Conservation (phyloP, 768 basidiomycete genomes). For the Tricholoma sp. region DNA sequence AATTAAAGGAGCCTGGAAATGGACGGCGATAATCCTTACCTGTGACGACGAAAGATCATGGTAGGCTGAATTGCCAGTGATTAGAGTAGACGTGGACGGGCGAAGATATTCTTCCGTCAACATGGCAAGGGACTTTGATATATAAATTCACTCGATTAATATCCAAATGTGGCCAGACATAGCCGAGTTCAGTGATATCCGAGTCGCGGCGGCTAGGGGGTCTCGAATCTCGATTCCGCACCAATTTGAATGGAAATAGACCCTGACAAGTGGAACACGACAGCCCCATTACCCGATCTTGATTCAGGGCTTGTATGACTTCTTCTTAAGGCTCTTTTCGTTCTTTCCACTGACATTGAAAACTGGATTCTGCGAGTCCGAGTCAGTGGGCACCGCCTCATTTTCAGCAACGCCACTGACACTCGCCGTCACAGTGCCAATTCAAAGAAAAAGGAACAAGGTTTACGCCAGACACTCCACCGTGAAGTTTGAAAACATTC, state of each 20-base stretch:
- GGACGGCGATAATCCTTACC: not conserved
- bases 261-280: not conserved
- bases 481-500: not conserved
- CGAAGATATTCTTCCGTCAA: not conserved
- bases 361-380: too few species aligned
- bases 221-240: too few species aligned
- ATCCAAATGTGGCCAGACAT: not conserved
- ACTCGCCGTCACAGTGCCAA: too few species aligned
- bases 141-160: not conserved
- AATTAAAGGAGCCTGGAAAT: not conserved
- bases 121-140: not conserved
- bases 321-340: not conserved
- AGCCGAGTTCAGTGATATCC: not conserved
- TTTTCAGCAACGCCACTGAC: not conserved
- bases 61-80: not conserved
- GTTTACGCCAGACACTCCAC: not conserved
- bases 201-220: not conserved
- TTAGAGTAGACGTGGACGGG: not conserved
- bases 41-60: not conserved
- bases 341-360: not conserved
- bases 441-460: not conserved
- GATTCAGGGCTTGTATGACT: too few species aligned
- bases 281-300: not conserved
- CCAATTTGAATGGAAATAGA: too few species aligned
- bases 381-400: not conserved